phyloP scores from a whole-genome alignment of 2,329 filamentous ascomycete genomes.

The Alternaria alternata region DNA sequence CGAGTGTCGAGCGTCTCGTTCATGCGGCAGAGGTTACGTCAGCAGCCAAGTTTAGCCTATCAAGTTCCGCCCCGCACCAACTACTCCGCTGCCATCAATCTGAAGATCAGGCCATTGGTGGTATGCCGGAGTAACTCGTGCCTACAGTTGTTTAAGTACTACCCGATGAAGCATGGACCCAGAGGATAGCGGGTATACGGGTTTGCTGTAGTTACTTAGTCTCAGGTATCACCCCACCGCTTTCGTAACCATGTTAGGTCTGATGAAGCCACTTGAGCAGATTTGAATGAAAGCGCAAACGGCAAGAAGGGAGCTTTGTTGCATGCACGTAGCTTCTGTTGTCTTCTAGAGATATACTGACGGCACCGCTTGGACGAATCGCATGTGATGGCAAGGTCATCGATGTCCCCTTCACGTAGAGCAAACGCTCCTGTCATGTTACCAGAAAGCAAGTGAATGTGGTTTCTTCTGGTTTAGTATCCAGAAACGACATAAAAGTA shows the following conservation, averaged over 20 bases:
- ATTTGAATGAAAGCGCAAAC: background rate
- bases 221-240: background rate
- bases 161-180: background rate
- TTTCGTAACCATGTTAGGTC: background rate
- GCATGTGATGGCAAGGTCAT: background rate
- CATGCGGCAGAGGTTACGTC: constrained; percentile 1
- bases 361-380: background rate
- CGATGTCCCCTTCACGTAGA: background rate
- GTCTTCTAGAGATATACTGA: background rate
- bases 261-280: background rate
- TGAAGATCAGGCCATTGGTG: no score
- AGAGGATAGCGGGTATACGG: background rate
- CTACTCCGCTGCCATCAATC: background rate
- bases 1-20: background rate
- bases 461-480: background rate
- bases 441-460: background rate
- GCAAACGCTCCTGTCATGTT: constrained; percentile 2
- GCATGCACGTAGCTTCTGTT: background rate
- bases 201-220: background rate
- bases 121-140: no score
- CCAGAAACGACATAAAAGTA: background rate
- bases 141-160: no score
- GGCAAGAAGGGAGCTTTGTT: background rate
- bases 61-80: background rate
- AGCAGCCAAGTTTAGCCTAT: constrained; percentile 9